Conservation (phyloP, 2,329 filamentous ascomycete genomes). For the Fusarium mangiferae region DNA sequence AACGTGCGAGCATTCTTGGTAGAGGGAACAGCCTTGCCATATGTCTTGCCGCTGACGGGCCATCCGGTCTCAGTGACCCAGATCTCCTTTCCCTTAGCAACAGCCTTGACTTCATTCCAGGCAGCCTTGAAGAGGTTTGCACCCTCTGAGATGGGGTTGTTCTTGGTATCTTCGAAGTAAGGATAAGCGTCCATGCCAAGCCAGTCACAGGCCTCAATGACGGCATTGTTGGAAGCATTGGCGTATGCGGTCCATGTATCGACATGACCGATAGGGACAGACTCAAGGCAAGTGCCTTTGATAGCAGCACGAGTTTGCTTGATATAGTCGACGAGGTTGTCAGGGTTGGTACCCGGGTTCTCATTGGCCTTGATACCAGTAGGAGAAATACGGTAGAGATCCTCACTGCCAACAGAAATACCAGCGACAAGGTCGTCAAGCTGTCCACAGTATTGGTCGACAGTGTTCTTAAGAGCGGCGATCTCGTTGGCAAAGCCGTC, state of each 20-base stretch:
- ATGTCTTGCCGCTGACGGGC: constrained; percentile 75
- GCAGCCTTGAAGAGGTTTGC: constrained; percentile 76
- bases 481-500: constrained; percentile 80
- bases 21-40: constrained; percentile 71
- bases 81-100: constrained; percentile 73
- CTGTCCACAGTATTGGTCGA: constrained; percentile 72
- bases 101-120: constrained; percentile 67
- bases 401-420: constrained; percentile 88
- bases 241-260: constrained; percentile 88
- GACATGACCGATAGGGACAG: constrained; percentile 79
- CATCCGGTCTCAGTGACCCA: constrained; percentile 93
- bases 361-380: constrained; percentile 72
- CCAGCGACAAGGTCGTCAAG: constrained; percentile 77
- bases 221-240: constrained; percentile 75
- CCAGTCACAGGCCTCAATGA: constrained; percentile 79
- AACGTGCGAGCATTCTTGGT: constrained; percentile 77
- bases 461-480: constrained; percentile 74
- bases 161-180: constrained; percentile 79
- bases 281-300: constrained; percentile 67
- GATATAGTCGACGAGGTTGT: constrained; percentile 75
- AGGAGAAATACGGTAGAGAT: constrained; percentile 83
- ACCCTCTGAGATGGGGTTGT: constrained; percentile 73
- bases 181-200: constrained; percentile 87
- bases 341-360: constrained; percentile 71
- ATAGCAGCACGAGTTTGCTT: constrained; percentile 72